Conservation (phyloP, 352 stramenopile genomes). For the Phytophthora pistaciae region DNA sequence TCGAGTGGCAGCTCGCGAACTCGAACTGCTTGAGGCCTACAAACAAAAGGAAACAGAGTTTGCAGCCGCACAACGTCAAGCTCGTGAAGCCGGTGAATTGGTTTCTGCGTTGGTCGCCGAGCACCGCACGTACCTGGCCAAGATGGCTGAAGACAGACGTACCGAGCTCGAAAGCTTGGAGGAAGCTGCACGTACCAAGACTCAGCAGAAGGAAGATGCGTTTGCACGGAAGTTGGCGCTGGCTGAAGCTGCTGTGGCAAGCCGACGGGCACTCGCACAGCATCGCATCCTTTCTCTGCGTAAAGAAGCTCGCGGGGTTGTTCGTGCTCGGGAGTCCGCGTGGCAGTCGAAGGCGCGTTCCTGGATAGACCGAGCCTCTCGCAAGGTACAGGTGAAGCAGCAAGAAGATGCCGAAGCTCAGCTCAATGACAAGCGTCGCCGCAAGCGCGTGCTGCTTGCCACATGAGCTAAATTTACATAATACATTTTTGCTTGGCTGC, state of each 20-base stretch:
- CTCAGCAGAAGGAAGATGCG: conserved; percentile 72
- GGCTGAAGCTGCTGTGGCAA: conserved; percentile 76
- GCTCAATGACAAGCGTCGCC: conserved; percentile 74
- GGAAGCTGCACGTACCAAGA: conserved; percentile 41
- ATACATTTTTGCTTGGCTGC: conserved; percentile 32
- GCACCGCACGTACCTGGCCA: conserved; percentile 82
- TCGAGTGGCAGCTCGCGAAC: conserved; percentile 70
- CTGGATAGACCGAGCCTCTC: conserved; percentile 89
- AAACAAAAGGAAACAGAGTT: conserved; percentile 85
- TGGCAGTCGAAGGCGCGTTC: conserved; percentile 84
- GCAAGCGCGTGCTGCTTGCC: conserved; percentile 70
- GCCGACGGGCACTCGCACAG: conserved; percentile 70
- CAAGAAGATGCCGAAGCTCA: conserved; percentile 88
- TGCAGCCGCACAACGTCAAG: conserved; percentile 69
- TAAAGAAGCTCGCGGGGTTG: conserved; percentile 81
- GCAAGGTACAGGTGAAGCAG: conserved; percentile 93
- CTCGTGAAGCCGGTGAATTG: conserved; percentile 68
- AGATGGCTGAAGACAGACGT: conserved; percentile 82
- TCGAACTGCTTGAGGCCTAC: conserved; percentile 79
- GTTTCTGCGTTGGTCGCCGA: conserved; percentile 75
- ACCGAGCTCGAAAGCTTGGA: conserved; percentile 69
- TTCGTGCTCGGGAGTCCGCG: conserved; percentile 74
- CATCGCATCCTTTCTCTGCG: conserved; percentile 79
- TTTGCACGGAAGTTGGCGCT: conserved; percentile 86
- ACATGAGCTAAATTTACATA: conserved; percentile 38